Conservation (phyloP, 2,329 filamentous ascomycete species). For the Epichloe elymi region DNA sequence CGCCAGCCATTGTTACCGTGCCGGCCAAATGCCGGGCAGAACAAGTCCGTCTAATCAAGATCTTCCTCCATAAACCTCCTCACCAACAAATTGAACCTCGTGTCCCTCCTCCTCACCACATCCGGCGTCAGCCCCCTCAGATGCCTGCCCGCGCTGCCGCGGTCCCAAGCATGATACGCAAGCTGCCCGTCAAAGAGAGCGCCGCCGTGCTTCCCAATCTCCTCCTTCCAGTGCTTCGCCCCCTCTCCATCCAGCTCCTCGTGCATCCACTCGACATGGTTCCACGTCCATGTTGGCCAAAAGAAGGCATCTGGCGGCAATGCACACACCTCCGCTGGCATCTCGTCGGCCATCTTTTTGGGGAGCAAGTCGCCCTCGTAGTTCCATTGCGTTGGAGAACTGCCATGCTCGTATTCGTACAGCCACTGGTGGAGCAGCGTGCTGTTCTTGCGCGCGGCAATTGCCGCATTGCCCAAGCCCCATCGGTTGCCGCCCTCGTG, state of each 20-base stretch:
- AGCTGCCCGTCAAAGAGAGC: constrained; percentile 8
- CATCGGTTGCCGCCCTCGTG: constrained; percentile 8
- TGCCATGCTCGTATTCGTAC: constrained; percentile 1
- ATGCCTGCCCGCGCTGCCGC: constrained; percentile 2
- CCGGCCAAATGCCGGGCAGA: too few relatives aligned
- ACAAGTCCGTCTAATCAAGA: not conserved
- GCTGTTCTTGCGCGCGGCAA: constrained; percentile 9
- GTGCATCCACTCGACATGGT: constrained; percentile 10
- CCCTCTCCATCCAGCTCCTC: constrained; percentile 3
- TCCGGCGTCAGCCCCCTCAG: constrained; percentile 4
- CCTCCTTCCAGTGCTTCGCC: constrained; percentile 2
- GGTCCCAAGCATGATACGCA: constrained; percentile 10
- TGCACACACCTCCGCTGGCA: constrained; percentile 5
- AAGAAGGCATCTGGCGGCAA: constrained; percentile 8
- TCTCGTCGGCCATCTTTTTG: not conserved
- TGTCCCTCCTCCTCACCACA: constrained; percentile 5
- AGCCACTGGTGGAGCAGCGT: constrained; percentile 7
- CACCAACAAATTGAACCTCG: constrained; percentile 9
- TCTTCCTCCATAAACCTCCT: constrained; percentile 9
- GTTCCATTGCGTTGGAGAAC: not conserved
- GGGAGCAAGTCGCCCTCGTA: constrained; percentile 6
- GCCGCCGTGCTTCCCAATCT: constrained; percentile 6
- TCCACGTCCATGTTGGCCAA: constrained; percentile 9
- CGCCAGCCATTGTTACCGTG: too few relatives aligned
- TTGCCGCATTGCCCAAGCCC: constrained; percentile 7